These are phyloP conservation scores for Epipyxis sp. DNA, from an alignment of 108 stramenopile genomes.

Conservation along the genomic window DNA sequence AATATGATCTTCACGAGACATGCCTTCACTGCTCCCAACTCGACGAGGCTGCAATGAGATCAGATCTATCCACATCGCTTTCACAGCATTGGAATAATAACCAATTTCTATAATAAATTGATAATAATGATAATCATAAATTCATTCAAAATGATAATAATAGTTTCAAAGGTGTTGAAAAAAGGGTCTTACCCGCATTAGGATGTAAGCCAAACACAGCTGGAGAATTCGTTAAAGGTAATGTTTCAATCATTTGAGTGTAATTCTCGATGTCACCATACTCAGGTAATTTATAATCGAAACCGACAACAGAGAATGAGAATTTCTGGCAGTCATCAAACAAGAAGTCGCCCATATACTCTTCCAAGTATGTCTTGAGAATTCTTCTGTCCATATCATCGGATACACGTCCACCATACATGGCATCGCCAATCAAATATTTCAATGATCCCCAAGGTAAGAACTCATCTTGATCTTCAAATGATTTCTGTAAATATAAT, in stretches of 20 bases:
- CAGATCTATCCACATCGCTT: constrained; percentile 60
- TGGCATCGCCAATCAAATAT: constrained; percentile 68
- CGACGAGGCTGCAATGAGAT: constrained; percentile 61
- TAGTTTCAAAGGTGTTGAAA: too few relatives aligned
- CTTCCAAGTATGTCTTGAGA: constrained; percentile 61
- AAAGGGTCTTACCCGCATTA: too few relatives aligned
- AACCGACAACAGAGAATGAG: constrained; percentile 61
- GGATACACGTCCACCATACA: constrained; percentile 69
- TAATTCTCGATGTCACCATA: constrained; percentile 53
- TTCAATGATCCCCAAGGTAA: constrained; percentile 68
- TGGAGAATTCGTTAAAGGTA: constrained; percentile 62
- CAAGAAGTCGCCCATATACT: constrained; percentile 72
- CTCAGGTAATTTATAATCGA: constrained; percentile 56
- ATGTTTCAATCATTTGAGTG: constrained; percentile 49
- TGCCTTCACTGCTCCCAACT: constrained; percentile 46
- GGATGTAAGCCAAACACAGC: constrained; percentile 71
- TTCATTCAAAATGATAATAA: too few relatives aligned
- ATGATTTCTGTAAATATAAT: constrained; percentile 62
- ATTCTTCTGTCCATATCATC: constrained; percentile 69
- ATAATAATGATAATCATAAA: too few relatives aligned
- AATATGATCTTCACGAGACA: constrained; percentile 62
- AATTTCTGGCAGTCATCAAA: constrained; percentile 68
- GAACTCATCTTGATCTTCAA: constrained; percentile 60
- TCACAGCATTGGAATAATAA: constrained; percentile 62
- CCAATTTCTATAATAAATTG: too few relatives aligned